A percentile compares a stretch with the other conserved stretches of the same genome.
phyloP scores from a whole-genome alignment of 2,329 filamentous ascomycete genomes.

The Nothophaeocryptopus gaeumannii region DNA sequence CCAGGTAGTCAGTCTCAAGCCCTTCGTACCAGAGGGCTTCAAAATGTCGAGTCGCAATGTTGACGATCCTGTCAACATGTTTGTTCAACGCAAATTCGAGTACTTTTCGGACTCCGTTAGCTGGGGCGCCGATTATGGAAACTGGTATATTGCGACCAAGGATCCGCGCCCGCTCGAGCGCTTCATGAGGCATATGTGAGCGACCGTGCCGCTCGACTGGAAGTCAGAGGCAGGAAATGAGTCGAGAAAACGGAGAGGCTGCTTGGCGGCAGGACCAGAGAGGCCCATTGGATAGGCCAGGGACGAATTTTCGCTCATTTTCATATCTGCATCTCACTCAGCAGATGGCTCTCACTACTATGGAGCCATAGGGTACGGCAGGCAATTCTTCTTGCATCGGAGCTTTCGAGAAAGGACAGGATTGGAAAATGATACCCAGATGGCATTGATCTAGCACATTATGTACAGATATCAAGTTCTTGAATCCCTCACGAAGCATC shows the following conservation, averaged over 20 bases:
- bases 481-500: too few species aligned
- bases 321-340: too few species aligned
- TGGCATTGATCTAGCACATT: too few species aligned
- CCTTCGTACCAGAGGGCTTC: slow-evolving; percentile 79
- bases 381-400: too few species aligned
- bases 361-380: neutral
- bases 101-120: slow-evolving; percentile 74
- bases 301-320: too few species aligned
- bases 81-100: slow-evolving; percentile 69
- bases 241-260: too few species aligned
- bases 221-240: too few species aligned
- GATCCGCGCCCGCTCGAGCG: slow-evolving; percentile 56
- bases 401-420: too few species aligned
- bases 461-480: too few species aligned
- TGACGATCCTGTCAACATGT: slow-evolving; percentile 76
- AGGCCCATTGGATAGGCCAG: neutral
- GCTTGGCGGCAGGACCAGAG: too few species aligned
- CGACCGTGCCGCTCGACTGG: too few species aligned
- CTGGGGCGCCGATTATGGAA: slow-evolving; percentile 77
- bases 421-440: too few species aligned
- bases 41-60: slow-evolving; percentile 71
- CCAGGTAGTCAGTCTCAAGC: slow-evolving; percentile 86
- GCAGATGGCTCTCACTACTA: neutral
- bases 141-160: slow-evolving; percentile 85
- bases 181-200: slow-evolving; percentile 41